Percentiles rank a stretch among this genome's conserved stretches.
phyloP scores from a whole-genome alignment of 2,329 filamentous ascomycete species.

The Lasiodiplodia theobromae region DNA sequence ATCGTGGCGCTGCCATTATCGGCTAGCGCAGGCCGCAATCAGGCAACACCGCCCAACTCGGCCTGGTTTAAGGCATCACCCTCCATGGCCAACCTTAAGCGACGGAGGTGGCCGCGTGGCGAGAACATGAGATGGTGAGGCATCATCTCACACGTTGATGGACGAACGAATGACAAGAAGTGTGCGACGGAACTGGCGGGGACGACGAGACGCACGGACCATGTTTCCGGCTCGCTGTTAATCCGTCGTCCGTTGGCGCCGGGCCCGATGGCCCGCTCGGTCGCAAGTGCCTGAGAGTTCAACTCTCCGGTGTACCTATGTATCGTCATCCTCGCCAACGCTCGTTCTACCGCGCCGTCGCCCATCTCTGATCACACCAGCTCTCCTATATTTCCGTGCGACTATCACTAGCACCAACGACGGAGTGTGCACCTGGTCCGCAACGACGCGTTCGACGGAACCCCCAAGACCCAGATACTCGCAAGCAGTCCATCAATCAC shows the following conservation, averaged over 20 bases:
- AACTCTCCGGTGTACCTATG: background rate
- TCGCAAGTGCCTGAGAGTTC: background rate
- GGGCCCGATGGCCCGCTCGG: background rate
- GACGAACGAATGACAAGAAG: background rate
- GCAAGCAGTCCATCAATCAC: conserved; percentile 1
- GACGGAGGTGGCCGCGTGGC: background rate
- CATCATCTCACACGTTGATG: background rate
- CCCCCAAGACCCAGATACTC: conserved; percentile 7
- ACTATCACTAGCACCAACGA: background rate
- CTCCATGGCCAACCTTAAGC: background rate
- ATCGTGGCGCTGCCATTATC: background rate
- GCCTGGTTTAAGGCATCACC: conserved; percentile 8
- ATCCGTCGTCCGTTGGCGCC: background rate
- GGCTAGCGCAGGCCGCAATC: conserved; percentile 24
- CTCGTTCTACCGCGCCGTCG: background rate
- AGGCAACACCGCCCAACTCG: conserved; percentile 12
- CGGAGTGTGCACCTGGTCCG: background rate
- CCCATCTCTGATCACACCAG: background rate
- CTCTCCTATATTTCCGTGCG: background rate
- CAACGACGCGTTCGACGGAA: conserved; percentile 2
- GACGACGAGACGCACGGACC: background rate
- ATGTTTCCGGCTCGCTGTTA: background rate
- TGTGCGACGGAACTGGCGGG: background rate
- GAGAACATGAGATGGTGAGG: background rate
- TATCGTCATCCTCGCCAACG: background rate